Base-by-base conservation (phyloP, 2,329 filamentous ascomycete species). In the Xylariaceae sp. region DNA sequence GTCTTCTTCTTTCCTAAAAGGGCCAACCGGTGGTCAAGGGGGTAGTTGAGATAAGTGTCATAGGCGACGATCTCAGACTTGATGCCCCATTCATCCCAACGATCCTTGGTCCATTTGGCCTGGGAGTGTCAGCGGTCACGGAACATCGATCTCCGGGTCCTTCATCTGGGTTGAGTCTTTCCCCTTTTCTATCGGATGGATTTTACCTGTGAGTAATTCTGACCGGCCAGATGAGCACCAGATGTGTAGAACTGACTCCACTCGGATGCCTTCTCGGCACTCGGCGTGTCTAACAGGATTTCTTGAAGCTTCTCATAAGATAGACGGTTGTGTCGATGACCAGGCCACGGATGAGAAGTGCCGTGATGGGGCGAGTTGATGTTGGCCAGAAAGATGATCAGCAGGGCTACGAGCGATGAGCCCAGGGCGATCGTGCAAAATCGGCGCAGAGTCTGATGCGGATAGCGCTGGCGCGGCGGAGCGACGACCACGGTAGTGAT, bases 201-300 rank as follows among this genome's bases (percentile, higher is more conserved):
- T 7, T 68, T 60, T 72, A 79, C 82, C 75, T 91, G 88, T 53
- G 87, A 90, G 61, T 86, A 80, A 71, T 93, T 94, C 75, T 88
- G 86, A 17, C 90, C 89, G 0, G 88, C 88, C 53, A 93, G 75
- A 74, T 93, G 90, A 15, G 87, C 81, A 0, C 90, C 90, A 0
- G 86, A 77, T 0, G 89, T 89, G 69, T 93, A 93, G 72, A 92
- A 93, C 62, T 78, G 78, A 72, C 86, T 90, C 88, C 88, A 92
- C 74, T 90, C 84, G 63, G 82, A 79, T 7, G 82, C 82, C 64
- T 79, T 80, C 51, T 81, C 75, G 35, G 79, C 76, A 58, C 78
- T 80, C 4, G 85, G 85, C 0, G 83, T 86, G 34, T 82, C 77
- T 49, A 86, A 74, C 44, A 88, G 71, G 35, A 88, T 82, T 4